Percentiles rank a stretch among this genome's conserved stretches.
Conservation (phyloP, 2,329 filamentous ascomycete species). For the Seiridium unicorne region DNA sequence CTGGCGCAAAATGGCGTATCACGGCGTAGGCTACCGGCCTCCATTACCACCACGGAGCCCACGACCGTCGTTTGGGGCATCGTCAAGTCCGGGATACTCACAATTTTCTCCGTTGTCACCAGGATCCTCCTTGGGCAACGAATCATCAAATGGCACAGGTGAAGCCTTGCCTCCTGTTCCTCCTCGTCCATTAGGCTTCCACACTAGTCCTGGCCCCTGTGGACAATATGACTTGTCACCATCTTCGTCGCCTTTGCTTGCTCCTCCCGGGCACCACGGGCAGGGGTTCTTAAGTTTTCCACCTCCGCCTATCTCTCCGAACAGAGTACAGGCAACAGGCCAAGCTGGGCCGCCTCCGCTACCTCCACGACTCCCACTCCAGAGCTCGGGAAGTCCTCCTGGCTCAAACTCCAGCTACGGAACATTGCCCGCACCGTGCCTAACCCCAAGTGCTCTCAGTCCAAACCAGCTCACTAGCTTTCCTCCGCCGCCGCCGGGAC, state of each 20-base stretch:
- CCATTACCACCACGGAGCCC: conserved; percentile 6
- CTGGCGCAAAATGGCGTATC: neutral
- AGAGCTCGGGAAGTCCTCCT: neutral
- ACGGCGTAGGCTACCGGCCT: neutral
- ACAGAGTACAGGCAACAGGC: neutral
- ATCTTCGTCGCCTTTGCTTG: neutral
- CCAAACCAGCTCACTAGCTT: conserved; percentile 9
- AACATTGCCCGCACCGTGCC: neutral
- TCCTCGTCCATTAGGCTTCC: conserved; percentile 1
- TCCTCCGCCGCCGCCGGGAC: conserved; percentile 16
- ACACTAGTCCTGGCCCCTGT: neutral
- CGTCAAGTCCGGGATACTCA: neutral
- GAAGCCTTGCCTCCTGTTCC: neutral
- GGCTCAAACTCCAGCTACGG: no score
- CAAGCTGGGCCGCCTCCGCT: neutral
- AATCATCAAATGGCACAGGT: neutral
- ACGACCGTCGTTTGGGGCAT: neutral
- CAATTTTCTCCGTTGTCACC: neutral
- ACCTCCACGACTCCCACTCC: neutral
- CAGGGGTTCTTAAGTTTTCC: conserved; percentile 10
- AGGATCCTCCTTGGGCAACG: neutral
- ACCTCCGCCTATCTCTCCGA: conserved; percentile 8
- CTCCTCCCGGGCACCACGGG: conserved; percentile 6
- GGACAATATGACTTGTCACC: neutral
- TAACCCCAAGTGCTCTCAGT: neutral